These are phyloP conservation scores for Chlorella sp. DNA, from an alignment of 139 green algal species.

Conservation along the genomic window DNA sequence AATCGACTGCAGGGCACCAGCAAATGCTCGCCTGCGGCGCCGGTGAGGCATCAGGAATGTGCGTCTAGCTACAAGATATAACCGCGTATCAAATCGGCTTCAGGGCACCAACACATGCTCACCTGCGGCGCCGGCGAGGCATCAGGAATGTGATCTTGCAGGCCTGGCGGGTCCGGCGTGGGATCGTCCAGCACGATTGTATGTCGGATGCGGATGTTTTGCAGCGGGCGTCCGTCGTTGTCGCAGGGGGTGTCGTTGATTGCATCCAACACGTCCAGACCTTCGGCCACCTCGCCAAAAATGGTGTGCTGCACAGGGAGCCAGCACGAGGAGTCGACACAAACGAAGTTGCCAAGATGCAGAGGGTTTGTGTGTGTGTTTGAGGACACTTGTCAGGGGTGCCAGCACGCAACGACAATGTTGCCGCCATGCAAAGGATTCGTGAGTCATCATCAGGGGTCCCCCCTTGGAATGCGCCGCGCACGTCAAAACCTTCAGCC, in stretches of 20 bases:
- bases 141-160: conserved; percentile 88
- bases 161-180: conserved; percentile 84
- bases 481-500: too few relatives aligned
- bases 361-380: too few relatives aligned
- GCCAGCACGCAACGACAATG: too few relatives aligned
- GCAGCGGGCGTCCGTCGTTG: conserved; percentile 77
- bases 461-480: too few relatives aligned
- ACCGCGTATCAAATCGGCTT: too few relatives aligned
- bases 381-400: too few relatives aligned
- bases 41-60: conserved; percentile 86
- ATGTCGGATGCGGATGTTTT: conserved; percentile 97
- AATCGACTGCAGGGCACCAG: too few relatives aligned
- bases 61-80: too few relatives aligned
- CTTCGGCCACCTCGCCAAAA: conserved; percentile 92
- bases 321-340: neutral
- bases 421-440: too few relatives aligned
- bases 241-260: conserved; percentile 96
- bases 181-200: conserved; percentile 97
- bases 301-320: conserved; percentile 83
- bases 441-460: too few relatives aligned
- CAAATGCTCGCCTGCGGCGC: conserved; percentile 66
- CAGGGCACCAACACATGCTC: neutral
- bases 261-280: conserved; percentile 86
- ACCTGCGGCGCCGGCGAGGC: conserved; percentile 76
- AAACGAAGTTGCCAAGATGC: too few relatives aligned